These are phyloP conservation scores for Kentomonas sorsogonicus DNA, from an alignment of 208 protist genomes.

Conservation along the genomic window DNA sequence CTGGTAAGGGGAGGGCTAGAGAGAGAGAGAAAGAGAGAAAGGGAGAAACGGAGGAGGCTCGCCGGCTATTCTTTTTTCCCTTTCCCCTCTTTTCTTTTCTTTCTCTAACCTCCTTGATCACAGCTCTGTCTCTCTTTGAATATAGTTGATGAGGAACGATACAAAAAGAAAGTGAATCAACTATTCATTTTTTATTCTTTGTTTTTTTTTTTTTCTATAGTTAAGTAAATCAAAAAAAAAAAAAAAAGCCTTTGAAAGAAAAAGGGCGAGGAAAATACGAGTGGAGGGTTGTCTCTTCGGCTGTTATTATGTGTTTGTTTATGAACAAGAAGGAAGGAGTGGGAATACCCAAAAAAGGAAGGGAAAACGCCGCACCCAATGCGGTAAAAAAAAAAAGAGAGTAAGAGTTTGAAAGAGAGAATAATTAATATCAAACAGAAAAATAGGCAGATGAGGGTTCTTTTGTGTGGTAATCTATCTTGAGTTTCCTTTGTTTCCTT, in stretches of 20 bases:
- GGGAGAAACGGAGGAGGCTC: neutral
- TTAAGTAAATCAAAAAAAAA: neutral
- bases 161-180: neutral
- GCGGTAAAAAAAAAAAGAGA: constrained; percentile 4
- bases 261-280: neutral
- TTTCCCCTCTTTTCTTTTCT: constrained; percentile 18
- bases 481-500: neutral
- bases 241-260: neutral
- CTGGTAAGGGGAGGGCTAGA: constrained; percentile 6
- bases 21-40: constrained; percentile 13
- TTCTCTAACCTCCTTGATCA: constrained; percentile 2
- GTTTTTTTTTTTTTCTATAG: constrained; percentile 7
- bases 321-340: neutral
- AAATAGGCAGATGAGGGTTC: neutral
- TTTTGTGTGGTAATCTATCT: neutral
- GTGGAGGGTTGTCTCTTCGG: neutral
- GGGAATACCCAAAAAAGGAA: neutral
- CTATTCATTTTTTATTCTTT: neutral
- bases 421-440: neutral
- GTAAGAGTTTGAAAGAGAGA: neutral
- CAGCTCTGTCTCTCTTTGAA: neutral
- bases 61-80: constrained; percentile 15
- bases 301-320: no score
- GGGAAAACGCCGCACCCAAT: neutral
- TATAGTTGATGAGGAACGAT: neutral